These are phyloP conservation scores for Vitis hybrid DNA, from an alignment of 177 flowering plant species.

Conservation along the genomic window DNA sequence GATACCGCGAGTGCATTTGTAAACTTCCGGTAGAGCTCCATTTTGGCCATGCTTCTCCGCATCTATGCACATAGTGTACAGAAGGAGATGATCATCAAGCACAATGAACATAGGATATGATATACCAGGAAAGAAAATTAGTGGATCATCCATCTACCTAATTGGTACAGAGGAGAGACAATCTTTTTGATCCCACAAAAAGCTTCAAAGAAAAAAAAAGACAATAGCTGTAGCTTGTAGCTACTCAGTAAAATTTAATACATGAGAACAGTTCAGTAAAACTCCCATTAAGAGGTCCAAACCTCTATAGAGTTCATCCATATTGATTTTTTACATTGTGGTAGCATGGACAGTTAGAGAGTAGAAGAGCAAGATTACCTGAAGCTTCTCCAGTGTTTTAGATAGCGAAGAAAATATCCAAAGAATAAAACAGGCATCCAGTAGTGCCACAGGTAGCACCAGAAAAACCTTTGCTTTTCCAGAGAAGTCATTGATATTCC, in stretches of 20 bases:
- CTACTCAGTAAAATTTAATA: too few relatives aligned
- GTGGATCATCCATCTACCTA: too few relatives aligned
- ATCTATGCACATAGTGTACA: constrained; percentile 31
- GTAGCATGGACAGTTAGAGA: not conserved
- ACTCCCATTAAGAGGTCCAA: too few relatives aligned
- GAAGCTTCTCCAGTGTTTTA: constrained; percentile 73
- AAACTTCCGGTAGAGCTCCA: constrained; percentile 73
- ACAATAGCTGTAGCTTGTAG: too few relatives aligned
- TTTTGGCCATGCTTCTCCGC: constrained; percentile 65
- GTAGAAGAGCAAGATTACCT: constrained; percentile 37
- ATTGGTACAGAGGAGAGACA: too few relatives aligned
- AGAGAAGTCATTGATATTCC: constrained; percentile 71
- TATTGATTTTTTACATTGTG: not conserved
- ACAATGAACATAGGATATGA: too few relatives aligned
- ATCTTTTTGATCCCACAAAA: too few relatives aligned
- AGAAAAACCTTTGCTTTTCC: constrained; percentile 63
- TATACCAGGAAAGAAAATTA: too few relatives aligned
- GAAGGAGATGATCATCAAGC: not conserved
- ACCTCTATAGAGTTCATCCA: too few relatives aligned
- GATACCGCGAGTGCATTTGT: constrained; percentile 68
- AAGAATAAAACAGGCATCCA: constrained; percentile 73
- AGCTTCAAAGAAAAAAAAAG: too few relatives aligned
- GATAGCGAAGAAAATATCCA: constrained; percentile 82
- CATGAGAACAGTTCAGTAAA: too few relatives aligned
- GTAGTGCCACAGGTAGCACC: constrained; percentile 67